Conservation (phyloP, 1,284 basidiomycete genomes). For the Prillingera fragicola region DNA sequence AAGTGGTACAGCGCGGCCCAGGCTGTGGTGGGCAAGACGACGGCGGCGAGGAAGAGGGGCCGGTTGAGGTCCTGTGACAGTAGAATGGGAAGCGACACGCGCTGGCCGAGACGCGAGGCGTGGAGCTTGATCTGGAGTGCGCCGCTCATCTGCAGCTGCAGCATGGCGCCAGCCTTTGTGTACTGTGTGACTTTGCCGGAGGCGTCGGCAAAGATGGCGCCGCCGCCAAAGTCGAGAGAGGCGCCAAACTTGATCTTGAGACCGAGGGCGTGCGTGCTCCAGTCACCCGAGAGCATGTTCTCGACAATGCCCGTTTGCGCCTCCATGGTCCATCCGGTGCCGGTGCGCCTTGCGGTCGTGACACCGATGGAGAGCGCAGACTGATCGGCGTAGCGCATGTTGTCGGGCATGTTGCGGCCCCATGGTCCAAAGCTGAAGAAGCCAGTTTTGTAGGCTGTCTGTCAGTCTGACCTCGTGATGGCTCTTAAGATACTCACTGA, state of each 20-base stretch:
- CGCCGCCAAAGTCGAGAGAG: slow-evolving; percentile 21
- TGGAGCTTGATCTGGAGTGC: slow-evolving; percentile 28
- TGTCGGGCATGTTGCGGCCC: slow-evolving; percentile 30
- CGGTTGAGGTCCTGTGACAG: slow-evolving; percentile 53
- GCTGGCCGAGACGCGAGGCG: slow-evolving; percentile 52
- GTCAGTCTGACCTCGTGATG: not conserved
- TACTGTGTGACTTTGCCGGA: slow-evolving; percentile 39
- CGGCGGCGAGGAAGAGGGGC: slow-evolving; percentile 51
- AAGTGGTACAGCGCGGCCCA: slow-evolving; percentile 57
- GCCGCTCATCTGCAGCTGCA: slow-evolving; percentile 28
- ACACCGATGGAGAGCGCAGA: slow-evolving; percentile 42
- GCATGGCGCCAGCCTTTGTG: slow-evolving; percentile 31
- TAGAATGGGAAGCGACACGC: slow-evolving; percentile 55
- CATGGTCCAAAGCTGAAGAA: slow-evolving; percentile 49
- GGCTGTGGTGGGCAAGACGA: slow-evolving; percentile 55
- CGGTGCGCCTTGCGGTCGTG: slow-evolving; percentile 30
- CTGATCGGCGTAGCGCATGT: slow-evolving; percentile 18
- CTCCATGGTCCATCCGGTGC: slow-evolving; percentile 45
- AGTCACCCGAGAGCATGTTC: slow-evolving; percentile 45
- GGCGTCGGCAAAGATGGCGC: slow-evolving; percentile 37
- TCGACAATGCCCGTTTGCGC: slow-evolving; percentile 34
- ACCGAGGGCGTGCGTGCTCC: slow-evolving; percentile 47
- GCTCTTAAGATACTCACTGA: slow-evolving; percentile 29
- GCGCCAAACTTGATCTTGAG: slow-evolving; percentile 50
- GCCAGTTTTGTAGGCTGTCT: slow-evolving; percentile 46